Evolutionary conservation across 805 yeast species (phyloP), one percentile per base, ranked within the genome.

Genomic region (Vanderwaltozyma tropicalis): DNA sequence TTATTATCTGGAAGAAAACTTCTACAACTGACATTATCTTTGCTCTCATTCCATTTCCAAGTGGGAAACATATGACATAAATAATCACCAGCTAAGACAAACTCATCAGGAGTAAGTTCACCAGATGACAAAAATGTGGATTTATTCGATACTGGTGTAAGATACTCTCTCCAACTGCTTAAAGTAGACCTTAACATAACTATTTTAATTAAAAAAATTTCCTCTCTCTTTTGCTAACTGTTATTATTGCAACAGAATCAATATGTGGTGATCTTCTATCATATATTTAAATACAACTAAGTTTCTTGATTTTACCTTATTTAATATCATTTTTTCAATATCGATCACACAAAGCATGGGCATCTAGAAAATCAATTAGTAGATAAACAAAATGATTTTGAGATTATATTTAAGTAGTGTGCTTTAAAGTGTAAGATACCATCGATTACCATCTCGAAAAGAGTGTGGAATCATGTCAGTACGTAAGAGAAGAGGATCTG

Each of bases 71-170:
- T 84, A 60, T 77, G 79, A 24, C 80, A 88, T 41, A 92, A 64
- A 59, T 86, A 92, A 58, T 92, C 96, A 17, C 98, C 98, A 3
- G 98, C 96, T 39, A 67, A 68, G 9, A 87, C 89, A 62, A 92
- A 92, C 59, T 92, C 98, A 38, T 85, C 95, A 1, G 98, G 98
- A 1, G 95, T 84, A 36, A 92, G 79, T 57, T 89, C 92, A 4
- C 98, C 98, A 0, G 96, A 83, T 34, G 70, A 63, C 39, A 76
- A 68, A 63, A 87, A 92, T 14, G 92, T 85, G 19, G 96, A 87
- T n/a, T 67, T 73, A 59, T 88, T 85, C 31, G 80, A 72, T 2
- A 89, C 78, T 1, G 98, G 98, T 2, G 98, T 89, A 39, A 92
- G 66, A 53, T 88, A 89, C 59, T 92, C 98, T 48, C 97, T 72